A percentile compares a stretch with the other conserved stretches of the same genome.
phyloP scores from a whole-genome alignment of 352 stramenopile genomes.

The Lagenidium giganteum region DNA sequence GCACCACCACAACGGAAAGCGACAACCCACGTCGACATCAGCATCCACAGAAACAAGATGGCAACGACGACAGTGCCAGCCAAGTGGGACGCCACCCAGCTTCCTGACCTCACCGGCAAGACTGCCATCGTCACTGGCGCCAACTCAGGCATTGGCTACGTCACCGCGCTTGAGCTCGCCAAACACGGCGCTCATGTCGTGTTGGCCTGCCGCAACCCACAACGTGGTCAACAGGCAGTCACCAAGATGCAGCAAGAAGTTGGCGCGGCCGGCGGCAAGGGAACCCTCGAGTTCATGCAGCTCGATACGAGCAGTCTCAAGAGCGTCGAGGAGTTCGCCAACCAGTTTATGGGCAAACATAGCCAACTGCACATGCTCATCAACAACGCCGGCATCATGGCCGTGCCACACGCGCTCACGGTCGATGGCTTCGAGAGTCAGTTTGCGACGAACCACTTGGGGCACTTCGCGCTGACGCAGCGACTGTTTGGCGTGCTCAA shows the following conservation, averaged over 20 bases:
- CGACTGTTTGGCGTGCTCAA: conserved; percentile 11
- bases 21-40: no score
- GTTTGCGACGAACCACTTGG: conserved; percentile 30
- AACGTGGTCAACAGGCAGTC: conserved; percentile 4
- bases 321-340: conserved; percentile 11
- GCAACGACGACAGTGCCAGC: conserved; percentile 1
- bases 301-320: conserved; percentile 14
- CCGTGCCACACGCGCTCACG: conserved; percentile 11
- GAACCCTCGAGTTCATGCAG: conserved; percentile 21
- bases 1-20: no score
- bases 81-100: not conserved
- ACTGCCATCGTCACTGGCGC: conserved; percentile 16
- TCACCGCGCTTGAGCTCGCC: conserved; percentile 32
- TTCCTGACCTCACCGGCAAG: conserved; percentile 13
- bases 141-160: conserved; percentile 38
- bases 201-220: conserved; percentile 36
- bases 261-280: not conserved
- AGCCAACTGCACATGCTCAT: conserved; percentile 15
- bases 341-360: conserved; percentile 4
- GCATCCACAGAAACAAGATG: no score
- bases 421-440: conserved; percentile 22
- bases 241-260: conserved; percentile 8
- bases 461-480: conserved; percentile 18
- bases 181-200: conserved; percentile 47
- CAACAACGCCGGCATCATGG: conserved; percentile 21